Percentiles rank a stretch among this genome's conserved stretches.
These are phyloP conservation scores for Teratosphaeria epicoccoides DNA, from an alignment of 2,329 filamentous ascomycete species.

Conservation along the genomic window DNA sequence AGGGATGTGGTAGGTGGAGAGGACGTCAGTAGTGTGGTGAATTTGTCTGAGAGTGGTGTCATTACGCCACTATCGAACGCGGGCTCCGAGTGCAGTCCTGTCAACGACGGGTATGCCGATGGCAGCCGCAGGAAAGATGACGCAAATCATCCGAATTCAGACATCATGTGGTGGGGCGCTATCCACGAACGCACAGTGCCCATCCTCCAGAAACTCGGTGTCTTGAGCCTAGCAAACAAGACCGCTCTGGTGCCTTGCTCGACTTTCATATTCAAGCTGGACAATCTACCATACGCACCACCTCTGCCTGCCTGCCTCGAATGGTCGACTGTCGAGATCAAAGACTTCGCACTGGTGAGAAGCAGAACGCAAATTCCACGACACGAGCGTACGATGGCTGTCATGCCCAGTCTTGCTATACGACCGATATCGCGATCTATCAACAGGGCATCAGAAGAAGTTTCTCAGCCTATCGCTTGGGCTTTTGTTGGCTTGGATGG, in stretches of 20 bases:
- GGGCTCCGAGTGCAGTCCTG: neutral
- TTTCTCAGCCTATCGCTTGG: slow-evolving; percentile 52
- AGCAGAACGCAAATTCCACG: slow-evolving; percentile 48
- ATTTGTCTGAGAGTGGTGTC: slow-evolving; percentile 8
- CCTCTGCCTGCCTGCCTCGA: slow-evolving; percentile 38
- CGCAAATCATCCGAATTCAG: slow-evolving; percentile 9
- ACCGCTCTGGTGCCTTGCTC: slow-evolving; percentile 13
- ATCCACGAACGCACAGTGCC: slow-evolving; percentile 18
- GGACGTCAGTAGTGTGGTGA: neutral
- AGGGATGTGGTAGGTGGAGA: slow-evolving; percentile 7
- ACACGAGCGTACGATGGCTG: slow-evolving; percentile 36
- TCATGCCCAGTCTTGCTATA: slow-evolving; percentile 29
- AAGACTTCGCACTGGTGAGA: slow-evolving; percentile 48
- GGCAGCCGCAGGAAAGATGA: slow-evolving; percentile 13
- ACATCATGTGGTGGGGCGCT: slow-evolving; percentile 22
- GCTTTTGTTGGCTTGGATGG: slow-evolving; percentile 53
- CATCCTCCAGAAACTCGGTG: slow-evolving; percentile 12
- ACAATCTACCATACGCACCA: slow-evolving; percentile 1
- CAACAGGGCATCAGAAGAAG: slow-evolving; percentile 18
- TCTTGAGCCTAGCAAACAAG: slow-evolving; percentile 13
- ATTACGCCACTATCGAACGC: neutral
- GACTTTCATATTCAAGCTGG: slow-evolving; percentile 18
- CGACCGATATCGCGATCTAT: slow-evolving; percentile 24
- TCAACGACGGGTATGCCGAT: slow-evolving; percentile 3
- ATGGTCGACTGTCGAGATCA: slow-evolving; percentile 44